Conservation (phyloP, 164 flowering plant species). For the Piper longum region DNA sequence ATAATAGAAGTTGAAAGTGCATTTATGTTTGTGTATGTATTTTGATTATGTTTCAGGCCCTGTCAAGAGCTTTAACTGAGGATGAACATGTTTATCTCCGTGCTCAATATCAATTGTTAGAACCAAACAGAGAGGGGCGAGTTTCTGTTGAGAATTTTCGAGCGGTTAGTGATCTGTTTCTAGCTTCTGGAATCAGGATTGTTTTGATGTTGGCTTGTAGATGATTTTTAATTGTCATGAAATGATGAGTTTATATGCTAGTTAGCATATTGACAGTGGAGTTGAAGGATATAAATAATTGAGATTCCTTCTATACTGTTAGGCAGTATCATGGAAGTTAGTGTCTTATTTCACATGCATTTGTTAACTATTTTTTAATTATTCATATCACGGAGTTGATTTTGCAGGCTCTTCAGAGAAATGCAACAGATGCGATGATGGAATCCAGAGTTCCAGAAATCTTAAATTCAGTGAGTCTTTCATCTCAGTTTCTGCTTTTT, state of each 20-base stretch:
- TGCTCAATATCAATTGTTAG: constrained; percentile 54
- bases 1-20: neutral
- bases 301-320: neutral
- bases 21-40: neutral
- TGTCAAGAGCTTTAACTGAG: constrained; percentile 76
- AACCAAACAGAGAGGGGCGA: constrained; percentile 52
- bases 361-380: too few species aligned
- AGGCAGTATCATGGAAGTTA: too few species aligned
- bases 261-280: neutral
- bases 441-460: constrained; percentile 70
- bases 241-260: neutral
- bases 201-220: neutral
- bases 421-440: constrained; percentile 86
- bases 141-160: constrained; percentile 52
- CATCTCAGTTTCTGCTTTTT: neutral
- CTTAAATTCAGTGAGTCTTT: constrained; percentile 37
- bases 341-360: too few species aligned
- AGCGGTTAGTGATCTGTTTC: constrained; percentile 23
- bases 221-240: too few species aligned
- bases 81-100: constrained; percentile 58
- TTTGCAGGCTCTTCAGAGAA: constrained; percentile 59
- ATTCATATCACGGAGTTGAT: neutral
- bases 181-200: neutral
- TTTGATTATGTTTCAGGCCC: constrained; percentile 40
- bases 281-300: neutral